Conservation (phyloP, 495 filamentous ascomycete genomes). For the Umbilicaria muhlenbergii region DNA sequence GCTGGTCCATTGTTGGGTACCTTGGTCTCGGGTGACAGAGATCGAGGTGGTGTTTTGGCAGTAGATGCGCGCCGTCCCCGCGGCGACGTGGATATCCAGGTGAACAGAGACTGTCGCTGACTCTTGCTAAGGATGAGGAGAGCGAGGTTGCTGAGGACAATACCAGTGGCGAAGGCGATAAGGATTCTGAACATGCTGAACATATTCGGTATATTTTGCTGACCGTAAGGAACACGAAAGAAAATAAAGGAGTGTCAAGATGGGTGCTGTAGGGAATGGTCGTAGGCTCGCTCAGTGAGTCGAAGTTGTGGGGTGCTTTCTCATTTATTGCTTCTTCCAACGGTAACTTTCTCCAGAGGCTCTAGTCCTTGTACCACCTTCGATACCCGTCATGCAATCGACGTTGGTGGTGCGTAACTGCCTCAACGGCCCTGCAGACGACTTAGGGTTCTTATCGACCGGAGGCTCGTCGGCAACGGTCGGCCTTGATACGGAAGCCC, state of each 20-base stretch:
- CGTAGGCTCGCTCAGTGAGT: too few relatives aligned
- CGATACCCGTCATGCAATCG: too few relatives aligned
- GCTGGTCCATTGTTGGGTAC: slow-evolving; percentile 12
- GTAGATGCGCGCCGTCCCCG: slow-evolving; percentile 22
- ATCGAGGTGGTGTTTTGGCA: slow-evolving; percentile 39
- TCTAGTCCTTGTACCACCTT: too few relatives aligned
- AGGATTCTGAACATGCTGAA: background rate
- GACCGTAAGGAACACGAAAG: slow-evolving; percentile 3
- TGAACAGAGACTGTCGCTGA: slow-evolving; percentile 14
- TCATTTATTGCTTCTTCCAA: too few relatives aligned
- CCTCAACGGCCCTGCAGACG: too few relatives aligned
- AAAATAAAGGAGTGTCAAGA: background rate
- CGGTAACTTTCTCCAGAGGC: too few relatives aligned
- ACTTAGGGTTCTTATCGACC: too few relatives aligned
- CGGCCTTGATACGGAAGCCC: too few relatives aligned
- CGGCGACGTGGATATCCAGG: slow-evolving; percentile 9
- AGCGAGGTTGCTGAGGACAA: slow-evolving; percentile 9
- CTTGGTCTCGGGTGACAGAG: slow-evolving; percentile 37
- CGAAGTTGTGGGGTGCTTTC: too few relatives aligned
- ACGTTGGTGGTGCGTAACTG: too few relatives aligned
- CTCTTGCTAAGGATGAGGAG: slow-evolving; percentile 12
- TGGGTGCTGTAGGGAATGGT: too few relatives aligned
- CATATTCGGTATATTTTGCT: background rate
- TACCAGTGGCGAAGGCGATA: background rate
- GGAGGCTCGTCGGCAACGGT: too few relatives aligned